phyloP scores from a whole-genome alignment of 2,329 filamentous ascomycete species.

The Colletotrichum sp. region DNA sequence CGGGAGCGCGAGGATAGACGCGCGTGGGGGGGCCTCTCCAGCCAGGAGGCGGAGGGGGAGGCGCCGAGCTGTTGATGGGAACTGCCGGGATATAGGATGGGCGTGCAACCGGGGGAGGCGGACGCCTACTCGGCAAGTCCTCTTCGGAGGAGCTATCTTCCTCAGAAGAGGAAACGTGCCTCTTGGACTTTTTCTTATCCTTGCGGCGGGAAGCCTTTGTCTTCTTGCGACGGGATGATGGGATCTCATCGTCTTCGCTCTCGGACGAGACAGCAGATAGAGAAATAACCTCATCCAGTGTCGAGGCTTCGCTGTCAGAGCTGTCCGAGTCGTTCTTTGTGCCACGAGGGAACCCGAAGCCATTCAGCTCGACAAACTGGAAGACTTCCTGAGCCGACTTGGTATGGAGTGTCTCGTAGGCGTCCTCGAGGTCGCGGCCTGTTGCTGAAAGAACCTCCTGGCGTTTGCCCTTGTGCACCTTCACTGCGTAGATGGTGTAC shows the following conservation, averaged over 20 bases:
- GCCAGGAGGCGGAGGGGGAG: conserved; percentile 7
- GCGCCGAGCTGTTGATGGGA: not conserved
- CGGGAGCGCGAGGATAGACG: conserved; percentile 17
- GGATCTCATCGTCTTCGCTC: not conserved
- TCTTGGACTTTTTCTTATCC: conserved; percentile 2
- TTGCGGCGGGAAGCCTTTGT: not conserved
- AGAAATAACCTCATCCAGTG: conserved; percentile 7
- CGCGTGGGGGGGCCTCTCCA: conserved; percentile 8
- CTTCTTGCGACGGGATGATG: not conserved
- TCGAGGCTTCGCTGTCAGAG: conserved; percentile 13
- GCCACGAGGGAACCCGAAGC: conserved; percentile 31
- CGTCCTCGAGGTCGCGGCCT: conserved; percentile 31
- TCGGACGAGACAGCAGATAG: conserved; percentile 1
- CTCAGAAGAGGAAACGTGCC: not conserved
- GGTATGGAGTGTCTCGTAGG: conserved; percentile 40
- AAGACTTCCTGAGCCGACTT: conserved; percentile 41
- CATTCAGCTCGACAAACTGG: conserved; percentile 34
- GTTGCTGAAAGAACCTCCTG: conserved; percentile 37
- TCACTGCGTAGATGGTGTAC: conserved; percentile 70
- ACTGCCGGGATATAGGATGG: conserved; percentile 27
- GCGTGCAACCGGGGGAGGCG: not conserved
- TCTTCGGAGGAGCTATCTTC: conserved; percentile 1
- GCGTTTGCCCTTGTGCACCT: conserved; percentile 83
- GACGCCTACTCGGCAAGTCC: conserved; percentile 27
- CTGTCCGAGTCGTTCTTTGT: conserved; percentile 7